Percentiles rank a stretch among this genome's conserved stretches.
These are phyloP conservation scores for Claviceps sorghi DNA, from an alignment of 2,329 filamentous ascomycete species.

Conservation along the genomic window DNA sequence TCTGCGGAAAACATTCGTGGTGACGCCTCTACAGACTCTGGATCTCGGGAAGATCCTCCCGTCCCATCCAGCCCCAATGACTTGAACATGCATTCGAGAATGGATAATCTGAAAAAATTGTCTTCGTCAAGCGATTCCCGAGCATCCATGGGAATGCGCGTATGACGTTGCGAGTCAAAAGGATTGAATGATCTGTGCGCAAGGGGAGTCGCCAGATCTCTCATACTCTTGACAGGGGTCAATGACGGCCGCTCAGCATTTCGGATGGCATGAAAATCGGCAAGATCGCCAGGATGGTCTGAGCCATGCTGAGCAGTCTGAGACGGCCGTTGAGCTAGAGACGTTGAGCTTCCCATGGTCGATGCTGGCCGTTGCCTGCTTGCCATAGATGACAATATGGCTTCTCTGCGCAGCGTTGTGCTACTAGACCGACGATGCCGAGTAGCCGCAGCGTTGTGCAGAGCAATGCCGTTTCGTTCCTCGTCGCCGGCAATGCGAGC, in stretches of 20 bases:
- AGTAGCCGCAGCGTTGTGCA: slow-evolving; percentile 63
- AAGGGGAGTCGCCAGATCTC: slow-evolving; percentile 29
- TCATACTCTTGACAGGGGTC: slow-evolving; percentile 9
- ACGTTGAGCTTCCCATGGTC: slow-evolving; percentile 25
- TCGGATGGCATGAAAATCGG: slow-evolving; percentile 59
- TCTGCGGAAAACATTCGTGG: slow-evolving; percentile 77
- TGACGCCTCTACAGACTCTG: slow-evolving; percentile 69
- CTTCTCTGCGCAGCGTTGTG: slow-evolving; percentile 64
- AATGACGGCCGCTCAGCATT: slow-evolving; percentile 32
- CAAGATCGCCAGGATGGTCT: slow-evolving; percentile 58
- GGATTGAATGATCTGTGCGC: slow-evolving; percentile 39
- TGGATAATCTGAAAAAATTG: slow-evolving; percentile 71
- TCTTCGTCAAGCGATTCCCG: slow-evolving; percentile 82
- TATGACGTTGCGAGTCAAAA: slow-evolving; percentile 36
- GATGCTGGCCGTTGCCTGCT: slow-evolving; percentile 30
- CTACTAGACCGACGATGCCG: slow-evolving; percentile 59
- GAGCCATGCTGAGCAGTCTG: slow-evolving; percentile 32
- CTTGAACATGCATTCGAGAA: slow-evolving; percentile 91
- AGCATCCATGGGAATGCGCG: slow-evolving; percentile 43
- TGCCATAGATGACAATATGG: slow-evolving; percentile 52
- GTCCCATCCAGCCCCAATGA: slow-evolving; percentile 68
- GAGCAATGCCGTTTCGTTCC: slow-evolving; percentile 72
- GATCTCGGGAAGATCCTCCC: slow-evolving; percentile 49
- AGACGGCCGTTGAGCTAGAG: slow-evolving; percentile 21
- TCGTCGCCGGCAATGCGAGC: slow-evolving; percentile 73